Evolutionary conservation across 1,139 yeast genomes (phyloP).

Genomic region (Geotrichum siamense): DNA sequence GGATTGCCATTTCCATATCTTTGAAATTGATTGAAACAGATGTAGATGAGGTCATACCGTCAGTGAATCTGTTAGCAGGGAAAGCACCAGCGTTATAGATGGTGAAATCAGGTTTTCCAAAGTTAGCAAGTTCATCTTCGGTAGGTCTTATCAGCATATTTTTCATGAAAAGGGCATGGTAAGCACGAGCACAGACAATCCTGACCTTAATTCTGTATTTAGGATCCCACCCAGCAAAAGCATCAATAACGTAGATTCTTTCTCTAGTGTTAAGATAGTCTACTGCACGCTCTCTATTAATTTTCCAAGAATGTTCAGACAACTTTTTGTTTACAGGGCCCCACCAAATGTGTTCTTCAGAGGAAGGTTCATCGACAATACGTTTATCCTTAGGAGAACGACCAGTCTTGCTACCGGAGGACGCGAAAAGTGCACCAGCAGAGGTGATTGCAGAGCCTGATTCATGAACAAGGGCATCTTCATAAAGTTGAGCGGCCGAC

Average conservation of each 20-base stretch:
- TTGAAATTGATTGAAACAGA: conserved; percentile 95
- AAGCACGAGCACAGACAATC: conserved; percentile 96
- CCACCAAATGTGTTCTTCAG: conserved; percentile 91
- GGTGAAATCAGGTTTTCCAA: conserved; percentile 97
- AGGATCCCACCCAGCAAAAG: conserved; percentile 99
- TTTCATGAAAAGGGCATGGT: conserved; percentile 97
- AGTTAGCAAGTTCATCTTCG: conserved; percentile 74
- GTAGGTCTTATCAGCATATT: conserved; percentile 97
- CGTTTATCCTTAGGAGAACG: conserved; percentile 98
- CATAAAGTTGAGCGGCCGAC: conserved; percentile 87
- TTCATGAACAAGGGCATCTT: conserved; percentile 81
- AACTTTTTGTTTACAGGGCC: conserved; percentile 97
- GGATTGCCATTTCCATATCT: conserved; percentile 96
- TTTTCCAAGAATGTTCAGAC: conserved; percentile 90
- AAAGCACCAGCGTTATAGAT: conserved; percentile 98
- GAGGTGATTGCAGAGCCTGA: conserved; percentile 87
- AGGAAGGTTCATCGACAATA: conserved; percentile 88
- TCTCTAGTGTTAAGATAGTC: conserved; percentile 96
- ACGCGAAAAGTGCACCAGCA: conserved; percentile 93
- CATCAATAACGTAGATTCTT: conserved; percentile 90
- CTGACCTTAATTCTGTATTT: conserved; percentile 94
- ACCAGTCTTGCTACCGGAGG: conserved; percentile 93
- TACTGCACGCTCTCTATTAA: conserved; percentile 92
- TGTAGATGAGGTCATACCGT: conserved; percentile 96
- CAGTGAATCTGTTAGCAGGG: conserved; percentile 95